Conservation (phyloP, 805 yeast species). For the Torulaspora delbrueckii region DNA sequence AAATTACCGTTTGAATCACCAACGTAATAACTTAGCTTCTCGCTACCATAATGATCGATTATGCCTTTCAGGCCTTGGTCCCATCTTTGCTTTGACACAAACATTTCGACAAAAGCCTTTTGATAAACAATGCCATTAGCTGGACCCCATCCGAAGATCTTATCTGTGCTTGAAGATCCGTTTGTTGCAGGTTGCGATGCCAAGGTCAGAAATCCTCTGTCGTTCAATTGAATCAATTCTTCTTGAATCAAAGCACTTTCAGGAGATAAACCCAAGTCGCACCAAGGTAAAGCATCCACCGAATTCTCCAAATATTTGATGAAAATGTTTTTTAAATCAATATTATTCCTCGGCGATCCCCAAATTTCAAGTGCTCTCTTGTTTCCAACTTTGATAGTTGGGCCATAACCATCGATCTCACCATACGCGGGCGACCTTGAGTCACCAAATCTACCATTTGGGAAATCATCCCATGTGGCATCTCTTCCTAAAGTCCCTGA, state of each 20-base stretch:
- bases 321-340: slow-evolving; percentile 64
- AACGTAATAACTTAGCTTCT: slow-evolving; percentile 66
- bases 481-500: slow-evolving; percentile 80
- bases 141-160: slow-evolving; percentile 97
- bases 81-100: slow-evolving; percentile 74
- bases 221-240: slow-evolving; percentile 74
- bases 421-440: slow-evolving; percentile 96
- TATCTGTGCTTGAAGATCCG: slow-evolving; percentile 72
- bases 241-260: slow-evolving; percentile 93
- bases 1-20: slow-evolving; percentile 60
- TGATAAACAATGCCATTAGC: slow-evolving; percentile 82
- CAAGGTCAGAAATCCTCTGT: slow-evolving; percentile 72
- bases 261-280: slow-evolving; percentile 75
- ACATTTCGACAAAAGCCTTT: slow-evolving; percentile 88
- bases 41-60: slow-evolving; percentile 39
- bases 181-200: slow-evolving; percentile 96
- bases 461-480: slow-evolving; percentile 96
- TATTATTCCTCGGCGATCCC: slow-evolving; percentile 64
- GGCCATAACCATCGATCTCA: slow-evolving; percentile 97
- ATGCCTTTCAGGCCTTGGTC: slow-evolving; percentile 46
- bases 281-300: slow-evolving; percentile 84
- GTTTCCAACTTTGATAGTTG: slow-evolving; percentile 71
- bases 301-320: slow-evolving; percentile 68
- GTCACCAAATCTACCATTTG: slow-evolving; percentile 94
- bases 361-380: slow-evolving; percentile 65